phyloP scores from a whole-genome alignment of 1,139 yeast genomes.

The Williopsis jadinii region DNA sequence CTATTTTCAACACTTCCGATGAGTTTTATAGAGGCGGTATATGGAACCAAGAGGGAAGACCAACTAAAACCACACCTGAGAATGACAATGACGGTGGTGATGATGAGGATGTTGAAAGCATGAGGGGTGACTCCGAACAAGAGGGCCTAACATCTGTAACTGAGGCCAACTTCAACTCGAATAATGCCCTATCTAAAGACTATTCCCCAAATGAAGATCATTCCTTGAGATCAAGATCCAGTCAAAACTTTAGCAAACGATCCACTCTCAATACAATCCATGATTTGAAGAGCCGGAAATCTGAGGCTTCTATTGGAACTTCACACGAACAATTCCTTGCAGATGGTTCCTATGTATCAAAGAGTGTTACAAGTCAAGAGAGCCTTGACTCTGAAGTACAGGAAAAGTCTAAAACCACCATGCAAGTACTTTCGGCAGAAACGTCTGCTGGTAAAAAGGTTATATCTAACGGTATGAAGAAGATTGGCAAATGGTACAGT shows the following conservation, averaged over 20 bases:
- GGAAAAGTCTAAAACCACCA: slow-evolving; percentile 5
- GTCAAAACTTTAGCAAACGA: background rate
- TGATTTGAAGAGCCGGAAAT: slow-evolving; percentile 10
- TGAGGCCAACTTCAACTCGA: background rate
- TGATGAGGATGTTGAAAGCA: slow-evolving; percentile 5
- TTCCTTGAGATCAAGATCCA: slow-evolving; percentile 13
- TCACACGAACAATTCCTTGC: slow-evolving; percentile 23
- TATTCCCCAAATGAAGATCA: slow-evolving; percentile 1
- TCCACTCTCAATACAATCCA: slow-evolving; percentile 4
- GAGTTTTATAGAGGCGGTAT: slow-evolving; percentile 88
- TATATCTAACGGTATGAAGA: slow-evolving; percentile 42
- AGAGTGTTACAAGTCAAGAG: slow-evolving; percentile 6
- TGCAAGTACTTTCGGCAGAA: slow-evolving; percentile 21
- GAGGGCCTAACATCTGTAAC: background rate
- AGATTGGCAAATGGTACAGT: slow-evolving; percentile 67
- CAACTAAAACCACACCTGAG: slow-evolving; percentile 9
- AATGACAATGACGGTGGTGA: slow-evolving; percentile 10
- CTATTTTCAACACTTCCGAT: slow-evolving; percentile 54
- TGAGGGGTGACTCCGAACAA: slow-evolving; percentile 2
- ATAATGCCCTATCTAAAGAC: background rate
- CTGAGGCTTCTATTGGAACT: slow-evolving; percentile 16
- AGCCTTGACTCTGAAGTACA: slow-evolving; percentile 1
- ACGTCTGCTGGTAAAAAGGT: slow-evolving; percentile 27
- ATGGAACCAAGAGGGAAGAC: slow-evolving; percentile 53
- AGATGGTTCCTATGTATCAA: slow-evolving; percentile 21